A percentile compares a stretch with the other conserved stretches of the same genome.
These are phyloP conservation scores for Monosporascus sp. DNA, from an alignment of 2,329 filamentous ascomycete genomes.

Conservation along the genomic window DNA sequence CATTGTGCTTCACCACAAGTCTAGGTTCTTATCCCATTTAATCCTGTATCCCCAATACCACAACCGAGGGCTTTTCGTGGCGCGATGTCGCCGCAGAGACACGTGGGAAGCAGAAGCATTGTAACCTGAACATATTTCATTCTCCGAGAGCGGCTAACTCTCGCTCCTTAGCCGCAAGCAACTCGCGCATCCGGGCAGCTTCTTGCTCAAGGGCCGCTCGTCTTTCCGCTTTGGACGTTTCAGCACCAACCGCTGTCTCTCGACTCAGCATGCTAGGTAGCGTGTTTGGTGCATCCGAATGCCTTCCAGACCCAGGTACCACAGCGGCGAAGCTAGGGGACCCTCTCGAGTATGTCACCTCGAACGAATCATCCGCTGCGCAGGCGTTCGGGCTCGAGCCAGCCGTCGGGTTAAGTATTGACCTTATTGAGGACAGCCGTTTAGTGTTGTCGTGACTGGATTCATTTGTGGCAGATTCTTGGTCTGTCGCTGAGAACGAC, in stretches of 20 bases:
- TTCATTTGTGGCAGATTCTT: slow-evolving; percentile 37
- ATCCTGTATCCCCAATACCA: slow-evolving; percentile 1
- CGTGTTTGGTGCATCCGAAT: slow-evolving; percentile 27
- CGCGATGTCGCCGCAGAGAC: too few relatives aligned
- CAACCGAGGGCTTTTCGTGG: too few relatives aligned
- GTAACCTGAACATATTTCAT: slow-evolving; percentile 1
- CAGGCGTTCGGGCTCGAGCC: slow-evolving; percentile 16
- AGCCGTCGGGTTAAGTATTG: slow-evolving; percentile 60
- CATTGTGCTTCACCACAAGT: too few relatives aligned
- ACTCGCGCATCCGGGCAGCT: slow-evolving; percentile 69
- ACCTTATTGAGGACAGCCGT: slow-evolving; percentile 69
- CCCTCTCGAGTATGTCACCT: slow-evolving; percentile 24
- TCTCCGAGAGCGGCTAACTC: slow-evolving; percentile 56
- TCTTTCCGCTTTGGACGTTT: slow-evolving; percentile 53
- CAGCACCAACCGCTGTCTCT: slow-evolving; percentile 38
- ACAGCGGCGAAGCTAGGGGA: slow-evolving; percentile 13
- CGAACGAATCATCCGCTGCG: slow-evolving; percentile 31
- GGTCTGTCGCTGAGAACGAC: slow-evolving; percentile 59
- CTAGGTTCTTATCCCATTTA: too few relatives aligned
- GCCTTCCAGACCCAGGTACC: slow-evolving; percentile 35
- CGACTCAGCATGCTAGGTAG: slow-evolving; percentile 20
- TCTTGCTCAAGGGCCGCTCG: slow-evolving; percentile 64
- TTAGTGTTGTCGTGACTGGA: slow-evolving; percentile 46
- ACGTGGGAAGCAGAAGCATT: too few relatives aligned
- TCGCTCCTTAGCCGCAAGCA: slow-evolving; percentile 67